phyloP scores from a whole-genome alignment of 768 basidiomycete genomes.

The Strobilomyces confusus region DNA sequence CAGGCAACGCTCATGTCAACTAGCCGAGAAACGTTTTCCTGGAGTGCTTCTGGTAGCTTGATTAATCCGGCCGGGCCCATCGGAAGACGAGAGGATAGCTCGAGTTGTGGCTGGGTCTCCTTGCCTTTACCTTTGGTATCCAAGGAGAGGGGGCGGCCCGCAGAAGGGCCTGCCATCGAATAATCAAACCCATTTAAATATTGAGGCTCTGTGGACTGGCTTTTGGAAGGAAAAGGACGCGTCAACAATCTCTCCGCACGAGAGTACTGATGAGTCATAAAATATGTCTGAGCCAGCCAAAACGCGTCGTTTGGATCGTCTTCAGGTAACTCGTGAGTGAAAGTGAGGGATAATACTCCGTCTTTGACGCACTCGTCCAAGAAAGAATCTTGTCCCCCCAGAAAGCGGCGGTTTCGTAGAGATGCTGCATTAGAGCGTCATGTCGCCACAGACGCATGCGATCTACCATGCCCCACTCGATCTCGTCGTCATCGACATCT shows the following conservation, averaged over 20 bases:
- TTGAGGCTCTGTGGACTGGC: constrained; percentile 36
- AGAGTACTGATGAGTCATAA: constrained; percentile 92
- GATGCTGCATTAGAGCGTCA: constrained; percentile 97
- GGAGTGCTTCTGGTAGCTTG: constrained; percentile 60
- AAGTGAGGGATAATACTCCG: constrained; percentile 1
- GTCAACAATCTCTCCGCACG: constrained; percentile 90
- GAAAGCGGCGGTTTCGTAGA: constrained; percentile 95
- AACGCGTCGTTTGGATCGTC: constrained; percentile 98
- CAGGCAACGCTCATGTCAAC: constrained; percentile 96
- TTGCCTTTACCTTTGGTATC: constrained; percentile 59
- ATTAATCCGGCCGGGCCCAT: constrained; percentile 70
- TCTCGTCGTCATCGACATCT: constrained; percentile 54
- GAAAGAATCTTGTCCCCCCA: constrained; percentile 98
- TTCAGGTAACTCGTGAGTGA: constrained; percentile 28
- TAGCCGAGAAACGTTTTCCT: constrained; percentile 66
- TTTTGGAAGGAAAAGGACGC: constrained; percentile 68
- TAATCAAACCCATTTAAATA: constrained; percentile 24
- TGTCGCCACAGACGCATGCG: constrained; percentile 96
- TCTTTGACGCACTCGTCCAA: constrained; percentile 77
- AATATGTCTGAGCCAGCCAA: constrained; percentile 98
- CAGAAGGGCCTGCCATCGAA: constrained; percentile 21
- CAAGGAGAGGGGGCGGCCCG: constrained; percentile 40
- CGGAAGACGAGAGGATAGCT: constrained; percentile 53
- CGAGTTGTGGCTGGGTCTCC: constrained; percentile 40
- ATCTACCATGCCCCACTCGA: constrained; percentile 85